These are phyloP conservation scores for Sporothrix protearum DNA, from an alignment of 2,329 filamentous ascomycete genomes.

Conservation along the genomic window DNA sequence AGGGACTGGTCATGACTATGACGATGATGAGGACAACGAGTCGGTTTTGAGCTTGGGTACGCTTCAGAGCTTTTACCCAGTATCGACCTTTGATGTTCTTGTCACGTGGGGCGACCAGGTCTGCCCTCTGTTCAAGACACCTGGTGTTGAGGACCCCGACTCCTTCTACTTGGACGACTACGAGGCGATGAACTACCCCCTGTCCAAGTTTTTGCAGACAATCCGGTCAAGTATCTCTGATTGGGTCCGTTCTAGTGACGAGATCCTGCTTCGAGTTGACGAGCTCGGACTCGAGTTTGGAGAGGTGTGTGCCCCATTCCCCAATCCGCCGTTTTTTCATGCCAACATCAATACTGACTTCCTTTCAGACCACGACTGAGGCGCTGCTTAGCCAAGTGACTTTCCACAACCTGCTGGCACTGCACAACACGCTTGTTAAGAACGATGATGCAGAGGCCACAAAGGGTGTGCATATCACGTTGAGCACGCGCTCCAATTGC, in stretches of 20 bases:
- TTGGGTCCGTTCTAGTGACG: constrained; percentile 46
- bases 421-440: constrained; percentile 29
- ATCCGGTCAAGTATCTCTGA: constrained; percentile 46
- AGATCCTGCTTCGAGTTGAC: constrained; percentile 51
- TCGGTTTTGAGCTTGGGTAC: constrained; percentile 23
- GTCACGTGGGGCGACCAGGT: constrained; percentile 35
- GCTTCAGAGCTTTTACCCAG: constrained; percentile 17
- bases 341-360: constrained; percentile 10
- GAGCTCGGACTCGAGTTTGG: constrained; percentile 52
- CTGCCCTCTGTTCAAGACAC: constrained; percentile 36
- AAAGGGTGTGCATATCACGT: constrained; percentile 26
- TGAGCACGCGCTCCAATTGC: constrained; percentile 30
- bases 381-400: constrained; percentile 30
- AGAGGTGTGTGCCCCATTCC: constrained; percentile 40
- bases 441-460: constrained; percentile 26
- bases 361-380: constrained; percentile 28
- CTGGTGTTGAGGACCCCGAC: constrained; percentile 39
- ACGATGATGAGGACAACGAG: constrained; percentile 26
- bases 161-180: constrained; percentile 47
- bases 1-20: constrained; percentile 16
- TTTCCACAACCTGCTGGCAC: constrained; percentile 29
- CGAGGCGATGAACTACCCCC: constrained; percentile 42
- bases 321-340: neutral
- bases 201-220: constrained; percentile 44
- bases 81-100: constrained; percentile 31